These are phyloP conservation scores for Poronia punctata DNA, from an alignment of 495 filamentous ascomycete genomes.

Conservation along the genomic window DNA sequence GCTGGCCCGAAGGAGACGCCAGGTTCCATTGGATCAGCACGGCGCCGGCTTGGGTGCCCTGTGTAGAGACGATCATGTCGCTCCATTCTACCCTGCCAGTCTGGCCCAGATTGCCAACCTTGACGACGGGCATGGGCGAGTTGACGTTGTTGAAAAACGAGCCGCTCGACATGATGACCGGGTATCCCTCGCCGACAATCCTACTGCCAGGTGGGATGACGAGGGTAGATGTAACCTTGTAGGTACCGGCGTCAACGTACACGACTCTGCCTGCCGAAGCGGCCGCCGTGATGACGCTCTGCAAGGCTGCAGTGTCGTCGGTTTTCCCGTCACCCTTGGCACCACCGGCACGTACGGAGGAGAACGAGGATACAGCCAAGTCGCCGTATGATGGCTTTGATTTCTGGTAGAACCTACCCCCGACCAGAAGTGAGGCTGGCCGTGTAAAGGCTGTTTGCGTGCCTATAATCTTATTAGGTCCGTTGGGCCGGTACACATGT, in stretches of 20 bases:
- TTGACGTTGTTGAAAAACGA: slow-evolving; percentile 56
- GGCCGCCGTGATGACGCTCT: slow-evolving; percentile 57
- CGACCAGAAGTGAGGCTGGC: slow-evolving; percentile 27
- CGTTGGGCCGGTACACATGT: slow-evolving; percentile 34
- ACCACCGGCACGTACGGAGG: slow-evolving; percentile 63
- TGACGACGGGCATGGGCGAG: slow-evolving; percentile 61
- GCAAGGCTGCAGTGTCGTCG: slow-evolving; percentile 61
- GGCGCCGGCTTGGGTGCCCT: slow-evolving; percentile 69
- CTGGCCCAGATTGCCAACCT: slow-evolving; percentile 66
- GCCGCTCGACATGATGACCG: slow-evolving; percentile 72
- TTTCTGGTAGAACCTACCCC: slow-evolving; percentile 47
- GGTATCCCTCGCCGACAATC: slow-evolving; percentile 78
- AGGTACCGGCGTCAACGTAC: slow-evolving; percentile 81
- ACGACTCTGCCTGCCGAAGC: slow-evolving; percentile 52
- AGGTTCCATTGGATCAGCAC: slow-evolving; percentile 87
- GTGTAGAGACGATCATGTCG: slow-evolving; percentile 68
- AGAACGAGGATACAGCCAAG: slow-evolving; percentile 47
- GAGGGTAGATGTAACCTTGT: slow-evolving; percentile 71
- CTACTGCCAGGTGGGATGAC: slow-evolving; percentile 62
- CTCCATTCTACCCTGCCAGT: slow-evolving; percentile 70
- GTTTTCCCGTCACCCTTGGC: slow-evolving; percentile 65
- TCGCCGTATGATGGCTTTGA: slow-evolving; percentile 66
- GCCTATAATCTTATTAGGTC: slow-evolving; percentile 27
- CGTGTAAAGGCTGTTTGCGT: slow-evolving; percentile 30
- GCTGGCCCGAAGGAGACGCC: slow-evolving; percentile 49